Evolutionary conservation across 192 early-diverging fungal genomes (phyloP), one percentile per base, ranked within the genome.

Genomic region (Podila epicladia): DNA sequence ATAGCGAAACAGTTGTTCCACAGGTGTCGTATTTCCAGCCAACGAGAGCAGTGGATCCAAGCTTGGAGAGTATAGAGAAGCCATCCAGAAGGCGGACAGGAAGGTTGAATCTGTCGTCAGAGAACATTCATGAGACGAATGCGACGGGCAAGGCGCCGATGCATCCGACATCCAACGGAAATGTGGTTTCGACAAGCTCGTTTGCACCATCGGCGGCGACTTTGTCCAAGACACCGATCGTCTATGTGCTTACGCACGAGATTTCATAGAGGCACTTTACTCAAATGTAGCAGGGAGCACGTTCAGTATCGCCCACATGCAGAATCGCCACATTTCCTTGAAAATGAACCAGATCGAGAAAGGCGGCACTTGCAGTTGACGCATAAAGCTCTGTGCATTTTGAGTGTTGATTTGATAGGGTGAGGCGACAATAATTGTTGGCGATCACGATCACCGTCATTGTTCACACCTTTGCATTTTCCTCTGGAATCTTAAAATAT

Each of bases 71-170:
- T 3, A 2, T 22, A 24, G 53, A 24, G 53, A 5, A 22, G n/a
- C 6, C 53, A 22, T 55, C 24, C n/a, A 55, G 24, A 4, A 45
- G 41, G 41, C 41, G 53, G 22, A 1, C 22, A 26, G 53, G 53
- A 5, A 55, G 17, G 5, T 24, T 55, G 53, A 55, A 8, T 22
- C n/a, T 55, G 53, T 24, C n/a, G n/a, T 55, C 53, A n/a, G 53
- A 55, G 53, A 55, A 55, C n/a, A 55, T 55, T 22, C 53, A 55
- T 55, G 53, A 55, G 22, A 55, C 53, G 9, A 55, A 55, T 55
- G 53, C 53, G 20, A 55, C 53, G 6, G 53, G 53, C 53, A n/a
- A 55, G 22, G 53, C 53, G 5, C 53, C 53, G 8, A 26, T 22
- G 8, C n/a, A 12, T 9, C 20, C 22, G 24, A 26, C 53, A 11